These are phyloP conservation scores for Trichoderma lentiforme DNA, from an alignment of 2,329 filamentous ascomycete genomes.

Conservation along the genomic window DNA sequence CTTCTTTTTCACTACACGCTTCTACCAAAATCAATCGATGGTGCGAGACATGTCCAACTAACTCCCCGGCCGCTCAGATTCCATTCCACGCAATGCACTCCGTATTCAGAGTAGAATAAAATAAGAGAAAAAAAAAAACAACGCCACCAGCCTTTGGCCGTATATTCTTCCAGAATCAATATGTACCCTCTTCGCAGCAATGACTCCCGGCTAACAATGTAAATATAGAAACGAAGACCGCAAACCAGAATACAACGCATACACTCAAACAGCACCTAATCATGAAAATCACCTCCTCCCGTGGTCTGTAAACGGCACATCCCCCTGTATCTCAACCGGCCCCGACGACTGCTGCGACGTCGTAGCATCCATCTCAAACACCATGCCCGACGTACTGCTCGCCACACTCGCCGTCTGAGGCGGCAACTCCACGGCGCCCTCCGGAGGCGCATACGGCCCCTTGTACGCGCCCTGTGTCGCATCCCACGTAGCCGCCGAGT, in stretches of 20 bases:
- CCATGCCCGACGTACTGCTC: neutral
- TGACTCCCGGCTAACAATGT: neutral
- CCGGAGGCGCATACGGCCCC: constrained; percentile 18
- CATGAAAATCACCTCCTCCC: neutral
- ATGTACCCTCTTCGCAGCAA: neutral
- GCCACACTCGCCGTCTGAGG: neutral
- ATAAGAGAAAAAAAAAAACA: neutral
- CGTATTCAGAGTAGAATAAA: neutral
- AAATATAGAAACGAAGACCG: neutral
- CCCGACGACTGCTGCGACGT: neutral
- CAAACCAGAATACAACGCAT: neutral
- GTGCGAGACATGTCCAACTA: neutral
- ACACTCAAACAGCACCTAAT: neutral
- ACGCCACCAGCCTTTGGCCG: neutral
- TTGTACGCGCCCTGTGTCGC: constrained; percentile 10
- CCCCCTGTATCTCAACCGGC: constrained; percentile 20
- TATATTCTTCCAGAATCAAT: neutral
- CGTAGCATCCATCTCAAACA: constrained; percentile 23
- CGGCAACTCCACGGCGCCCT: constrained; percentile 20
- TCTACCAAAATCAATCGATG: neutral
- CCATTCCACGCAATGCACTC: neutral
- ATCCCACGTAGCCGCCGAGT: constrained; percentile 14
- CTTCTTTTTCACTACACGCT: neutral
- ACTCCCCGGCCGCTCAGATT: neutral
- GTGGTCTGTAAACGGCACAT: neutral